phyloP scores from a whole-genome alignment of 1,139 yeast genomes.

The Geotrichum candidum region DNA sequence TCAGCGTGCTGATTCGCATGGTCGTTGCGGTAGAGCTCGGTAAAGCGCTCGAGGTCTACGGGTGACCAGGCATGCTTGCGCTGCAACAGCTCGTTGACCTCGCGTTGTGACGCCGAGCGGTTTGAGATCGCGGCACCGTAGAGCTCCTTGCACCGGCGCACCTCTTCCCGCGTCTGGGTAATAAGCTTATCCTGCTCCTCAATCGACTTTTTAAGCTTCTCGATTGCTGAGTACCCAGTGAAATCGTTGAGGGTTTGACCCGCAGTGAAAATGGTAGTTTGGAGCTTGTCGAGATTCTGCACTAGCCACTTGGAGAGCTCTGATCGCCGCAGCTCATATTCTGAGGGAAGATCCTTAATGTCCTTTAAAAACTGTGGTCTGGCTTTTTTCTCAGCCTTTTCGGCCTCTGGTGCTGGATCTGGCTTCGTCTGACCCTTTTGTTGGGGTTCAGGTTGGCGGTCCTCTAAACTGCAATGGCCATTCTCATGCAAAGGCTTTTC shows the following conservation, averaged over 20 bases:
- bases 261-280: conserved; percentile 60
- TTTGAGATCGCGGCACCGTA: conserved; percentile 61
- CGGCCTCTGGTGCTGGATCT: not conserved
- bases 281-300: conserved; percentile 55
- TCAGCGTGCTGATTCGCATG: conserved; percentile 68
- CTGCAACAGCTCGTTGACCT: conserved; percentile 81
- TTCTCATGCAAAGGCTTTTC: conserved; percentile 4
- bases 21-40: conserved; percentile 72
- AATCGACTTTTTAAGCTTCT: conserved; percentile 58
- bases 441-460: not conserved
- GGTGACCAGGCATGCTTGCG: conserved; percentile 80
- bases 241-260: conserved; percentile 78
- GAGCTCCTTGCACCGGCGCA: conserved; percentile 45
- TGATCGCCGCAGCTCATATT: conserved; percentile 38
- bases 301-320: conserved; percentile 53
- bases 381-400: not conserved
- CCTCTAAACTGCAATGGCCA: conserved; percentile 10
- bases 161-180: conserved; percentile 44
- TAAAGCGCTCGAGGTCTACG: conserved; percentile 74
- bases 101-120: conserved; percentile 71
- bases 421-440: not conserved
- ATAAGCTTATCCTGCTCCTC: conserved; percentile 45
- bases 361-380: conserved; percentile 7
- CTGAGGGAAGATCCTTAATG: conserved; percentile 38
- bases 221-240: conserved; percentile 86